Evolutionary conservation across 164 flowering plant genomes (phyloP).

Genomic region (Vitis rotundifolia): DNA sequence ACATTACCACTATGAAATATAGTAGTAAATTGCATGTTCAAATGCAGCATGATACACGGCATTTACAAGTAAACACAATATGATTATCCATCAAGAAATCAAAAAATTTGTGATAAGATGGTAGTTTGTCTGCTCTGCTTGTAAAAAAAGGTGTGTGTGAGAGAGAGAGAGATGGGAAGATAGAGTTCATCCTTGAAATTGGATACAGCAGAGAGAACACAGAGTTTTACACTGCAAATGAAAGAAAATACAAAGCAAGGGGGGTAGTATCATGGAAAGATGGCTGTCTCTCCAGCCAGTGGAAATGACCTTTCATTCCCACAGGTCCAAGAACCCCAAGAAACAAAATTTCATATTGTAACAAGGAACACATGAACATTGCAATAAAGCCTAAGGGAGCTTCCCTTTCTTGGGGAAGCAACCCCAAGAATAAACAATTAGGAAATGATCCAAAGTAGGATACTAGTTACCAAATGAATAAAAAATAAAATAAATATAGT

Average conservation of each 20-base stretch:
- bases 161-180: neutral
- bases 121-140: too few relatives aligned
- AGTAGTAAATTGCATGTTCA: too few relatives aligned
- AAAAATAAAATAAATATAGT: slow-evolving; percentile 9
- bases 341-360: neutral
- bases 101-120: too few relatives aligned
- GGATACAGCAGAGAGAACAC: neutral
- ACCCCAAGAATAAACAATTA: slow-evolving; percentile 26
- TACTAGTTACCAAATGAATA: neutral
- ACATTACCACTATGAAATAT: too few relatives aligned
- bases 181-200: neutral
- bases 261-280: neutral
- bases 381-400: slow-evolving; percentile 1
- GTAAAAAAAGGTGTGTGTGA: neutral
- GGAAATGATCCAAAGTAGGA: slow-evolving; percentile 5
- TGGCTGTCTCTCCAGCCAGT: neutral
- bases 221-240: slow-evolving; percentile 1
- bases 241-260: slow-evolving; percentile 5
- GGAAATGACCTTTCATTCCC: slow-evolving; percentile 13
- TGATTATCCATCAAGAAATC: too few relatives aligned
- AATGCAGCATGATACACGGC: too few relatives aligned
- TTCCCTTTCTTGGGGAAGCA: slow-evolving; percentile 11
- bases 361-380: neutral
- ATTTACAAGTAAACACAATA: too few relatives aligned
- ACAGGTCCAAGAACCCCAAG: slow-evolving; percentile 2